Percentiles rank a stretch among this genome's conserved stretches.
phyloP scores from a whole-genome alignment of 2,329 filamentous ascomycete genomes.

The Chalara sp. region DNA sequence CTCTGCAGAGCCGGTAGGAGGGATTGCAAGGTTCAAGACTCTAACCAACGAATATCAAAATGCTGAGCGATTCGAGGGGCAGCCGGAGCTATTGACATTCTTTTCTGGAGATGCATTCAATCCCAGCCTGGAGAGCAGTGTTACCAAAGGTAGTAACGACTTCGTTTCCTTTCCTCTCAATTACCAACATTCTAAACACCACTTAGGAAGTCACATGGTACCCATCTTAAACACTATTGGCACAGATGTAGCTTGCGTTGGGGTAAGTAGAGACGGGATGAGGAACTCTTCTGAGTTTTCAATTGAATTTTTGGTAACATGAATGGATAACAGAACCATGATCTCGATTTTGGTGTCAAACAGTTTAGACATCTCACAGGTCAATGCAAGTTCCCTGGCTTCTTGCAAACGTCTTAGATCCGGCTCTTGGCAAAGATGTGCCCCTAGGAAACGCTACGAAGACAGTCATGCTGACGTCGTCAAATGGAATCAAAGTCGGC shows the following conservation, averaged over 20 bases:
- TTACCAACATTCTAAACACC: too few relatives aligned
- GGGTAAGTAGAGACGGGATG: constrained; percentile 1
- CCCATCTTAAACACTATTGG: constrained; percentile 9
- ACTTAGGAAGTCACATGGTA: constrained; percentile 10
- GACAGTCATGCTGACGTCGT: constrained; percentile 8
- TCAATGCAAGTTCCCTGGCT: constrained; percentile 10
- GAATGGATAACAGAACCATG: constrained; percentile 5
- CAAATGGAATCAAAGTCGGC: constrained; percentile 12
- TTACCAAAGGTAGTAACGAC: constrained; percentile 7
- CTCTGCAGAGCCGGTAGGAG: constrained; percentile 11
- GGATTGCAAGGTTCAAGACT: constrained; percentile 11
- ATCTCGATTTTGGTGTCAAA: constrained; percentile 10
- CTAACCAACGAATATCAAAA: constrained; percentile 8
- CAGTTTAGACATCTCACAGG: constrained; percentile 9
- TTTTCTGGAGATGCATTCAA: constrained; percentile 12
- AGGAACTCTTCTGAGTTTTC: not conserved
- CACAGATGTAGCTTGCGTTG: constrained; percentile 10
- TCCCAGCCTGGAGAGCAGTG: constrained; percentile 11
- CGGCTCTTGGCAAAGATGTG: constrained; percentile 8
- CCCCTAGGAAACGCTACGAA: constrained; percentile 9
- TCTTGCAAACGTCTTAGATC: constrained; percentile 11
- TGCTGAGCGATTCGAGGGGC: constrained; percentile 4
- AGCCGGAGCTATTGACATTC: constrained; percentile 8
- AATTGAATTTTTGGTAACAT: not conserved
- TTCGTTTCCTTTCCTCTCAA: not conserved